A percentile compares a stretch with the other conserved stretches of the same genome.
phyloP scores from a whole-genome alignment of 2,329 filamentous ascomycete genomes.

The Metarhizium album region DNA sequence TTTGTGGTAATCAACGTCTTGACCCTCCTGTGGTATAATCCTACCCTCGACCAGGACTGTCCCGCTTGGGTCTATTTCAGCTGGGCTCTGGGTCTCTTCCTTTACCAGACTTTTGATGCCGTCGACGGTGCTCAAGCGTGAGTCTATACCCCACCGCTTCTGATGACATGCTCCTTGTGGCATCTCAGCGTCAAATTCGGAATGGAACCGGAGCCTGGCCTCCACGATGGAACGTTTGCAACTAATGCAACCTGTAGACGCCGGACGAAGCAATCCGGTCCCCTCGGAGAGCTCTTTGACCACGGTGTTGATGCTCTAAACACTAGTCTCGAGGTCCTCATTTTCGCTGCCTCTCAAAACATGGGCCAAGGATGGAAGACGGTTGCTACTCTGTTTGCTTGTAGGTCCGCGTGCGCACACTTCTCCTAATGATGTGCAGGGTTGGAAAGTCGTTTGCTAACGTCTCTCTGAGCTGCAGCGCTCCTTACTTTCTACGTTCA shows the following conservation, averaged over 20 bases:
- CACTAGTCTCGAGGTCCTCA: slow-evolving; percentile 82
- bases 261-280: slow-evolving; percentile 83
- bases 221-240: neutral
- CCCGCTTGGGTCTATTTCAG: slow-evolving; percentile 90
- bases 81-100: slow-evolving; percentile 80
- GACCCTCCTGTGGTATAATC: slow-evolving; percentile 91
- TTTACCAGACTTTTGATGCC: slow-evolving; percentile 98
- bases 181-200: neutral
- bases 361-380: slow-evolving; percentile 89
- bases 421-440: neutral
- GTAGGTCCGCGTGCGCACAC: slow-evolving; percentile 34
- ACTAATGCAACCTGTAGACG: slow-evolving; percentile 38
- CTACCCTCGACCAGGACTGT: slow-evolving; percentile 86
- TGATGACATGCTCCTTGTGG: neutral
- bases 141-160: slow-evolving; percentile 26
- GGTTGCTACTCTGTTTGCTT: slow-evolving; percentile 70
- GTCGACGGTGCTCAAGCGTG: slow-evolving; percentile 91
- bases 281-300: slow-evolving; percentile 91
- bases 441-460: neutral
- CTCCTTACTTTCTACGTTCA: slow-evolving; percentile 96
- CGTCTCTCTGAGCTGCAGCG: slow-evolving; percentile 33
- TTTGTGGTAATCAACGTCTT: slow-evolving; percentile 86
- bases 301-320: slow-evolving; percentile 96
- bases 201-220: neutral
- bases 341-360: slow-evolving; percentile 89